Evolutionary conservation across 305 asterid species (phyloP).

Genomic region (Fraxinus ornus): DNA sequence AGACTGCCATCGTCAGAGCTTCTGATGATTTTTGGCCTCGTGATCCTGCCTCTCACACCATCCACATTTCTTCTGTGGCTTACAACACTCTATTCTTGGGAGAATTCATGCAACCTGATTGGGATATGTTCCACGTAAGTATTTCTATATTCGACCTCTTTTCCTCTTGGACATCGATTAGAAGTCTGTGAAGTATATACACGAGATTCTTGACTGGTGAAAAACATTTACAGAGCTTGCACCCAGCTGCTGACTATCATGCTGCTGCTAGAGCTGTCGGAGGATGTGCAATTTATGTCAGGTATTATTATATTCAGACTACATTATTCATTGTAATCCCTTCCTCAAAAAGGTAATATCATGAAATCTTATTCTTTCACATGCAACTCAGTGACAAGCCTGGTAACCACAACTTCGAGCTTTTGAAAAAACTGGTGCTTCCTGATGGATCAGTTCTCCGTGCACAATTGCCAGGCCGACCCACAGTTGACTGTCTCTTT

Average conservation of each 20-base stretch:
- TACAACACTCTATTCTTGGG: slow-evolving; percentile 75
- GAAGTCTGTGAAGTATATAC: background rate
- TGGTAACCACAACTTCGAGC: slow-evolving; percentile 49
- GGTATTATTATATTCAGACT: slow-evolving; percentile 19
- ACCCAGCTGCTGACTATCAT: slow-evolving; percentile 53
- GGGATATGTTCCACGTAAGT: slow-evolving; percentile 93
- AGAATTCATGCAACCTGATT: slow-evolving; percentile 79
- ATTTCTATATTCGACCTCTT: background rate
- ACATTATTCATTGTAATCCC: background rate
- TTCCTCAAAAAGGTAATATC: background rate
- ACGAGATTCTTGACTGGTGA: slow-evolving; percentile 6
- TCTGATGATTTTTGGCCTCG: slow-evolving; percentile 85
- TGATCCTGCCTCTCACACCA: slow-evolving; percentile 73
- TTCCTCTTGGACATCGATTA: background rate
- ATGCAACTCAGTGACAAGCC: slow-evolving; percentile 46
- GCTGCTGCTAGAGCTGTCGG: slow-evolving; percentile 58
- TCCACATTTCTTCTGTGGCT: slow-evolving; percentile 72
- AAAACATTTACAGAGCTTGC: slow-evolving; percentile 40
- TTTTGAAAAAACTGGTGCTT: slow-evolving; percentile 46
- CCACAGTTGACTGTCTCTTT: slow-evolving; percentile 48
- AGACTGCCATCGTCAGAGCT: slow-evolving; percentile 71
- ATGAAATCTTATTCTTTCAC: background rate
- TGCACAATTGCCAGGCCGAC: slow-evolving; percentile 50
- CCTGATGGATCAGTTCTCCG: slow-evolving; percentile 58
- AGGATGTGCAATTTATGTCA: slow-evolving; percentile 52